Evolutionary conservation across 495 filamentous ascomycete genomes (phyloP).

Genomic region (Parachaetomium inaequale): DNA sequence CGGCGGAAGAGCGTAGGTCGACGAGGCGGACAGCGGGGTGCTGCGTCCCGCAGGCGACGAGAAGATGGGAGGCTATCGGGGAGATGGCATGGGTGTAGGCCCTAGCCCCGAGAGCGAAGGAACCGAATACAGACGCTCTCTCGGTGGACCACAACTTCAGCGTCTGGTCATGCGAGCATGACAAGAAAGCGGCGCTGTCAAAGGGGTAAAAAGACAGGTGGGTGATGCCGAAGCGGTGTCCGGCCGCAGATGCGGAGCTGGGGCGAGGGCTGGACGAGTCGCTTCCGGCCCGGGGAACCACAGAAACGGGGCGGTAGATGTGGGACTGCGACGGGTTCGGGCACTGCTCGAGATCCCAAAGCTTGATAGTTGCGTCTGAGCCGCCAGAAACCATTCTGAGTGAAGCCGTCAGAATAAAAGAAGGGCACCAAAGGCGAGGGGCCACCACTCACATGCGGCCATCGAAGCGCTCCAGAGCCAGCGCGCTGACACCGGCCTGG

Average conservation of each 20-base stretch:
- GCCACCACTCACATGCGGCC: conserved; percentile 60
- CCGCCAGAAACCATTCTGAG: conserved; percentile 76
- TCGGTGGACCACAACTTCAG: conserved; percentile 75
- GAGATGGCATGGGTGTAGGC: conserved; percentile 74
- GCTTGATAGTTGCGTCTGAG: conserved; percentile 68
- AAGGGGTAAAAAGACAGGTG: conserved; percentile 86
- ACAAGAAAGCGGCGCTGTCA: conserved; percentile 73
- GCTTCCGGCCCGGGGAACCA: conserved; percentile 28
- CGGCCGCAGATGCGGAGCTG: conserved; percentile 16
- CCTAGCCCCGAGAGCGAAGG: conserved; percentile 67
- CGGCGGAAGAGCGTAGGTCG: conserved; percentile 73
- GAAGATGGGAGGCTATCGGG: conserved; percentile 63
- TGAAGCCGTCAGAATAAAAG: background rate
- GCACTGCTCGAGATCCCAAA: conserved; percentile 76
- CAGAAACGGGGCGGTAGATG: conserved; percentile 49
- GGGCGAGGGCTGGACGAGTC: background rate
- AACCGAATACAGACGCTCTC: conserved; percentile 54
- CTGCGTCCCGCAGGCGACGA: conserved; percentile 81
- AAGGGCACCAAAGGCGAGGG: background rate
- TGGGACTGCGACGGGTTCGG: conserved; percentile 35
- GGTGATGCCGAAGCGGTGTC: conserved; percentile 77
- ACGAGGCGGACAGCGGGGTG: conserved; percentile 75
- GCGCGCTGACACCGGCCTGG: conserved; percentile 67
- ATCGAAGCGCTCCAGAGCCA: conserved; percentile 73
- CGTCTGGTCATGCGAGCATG: conserved; percentile 77